Conservation (phyloP, 2,329 filamentous ascomycete genomes). For the Byssochlamys sp. region DNA sequence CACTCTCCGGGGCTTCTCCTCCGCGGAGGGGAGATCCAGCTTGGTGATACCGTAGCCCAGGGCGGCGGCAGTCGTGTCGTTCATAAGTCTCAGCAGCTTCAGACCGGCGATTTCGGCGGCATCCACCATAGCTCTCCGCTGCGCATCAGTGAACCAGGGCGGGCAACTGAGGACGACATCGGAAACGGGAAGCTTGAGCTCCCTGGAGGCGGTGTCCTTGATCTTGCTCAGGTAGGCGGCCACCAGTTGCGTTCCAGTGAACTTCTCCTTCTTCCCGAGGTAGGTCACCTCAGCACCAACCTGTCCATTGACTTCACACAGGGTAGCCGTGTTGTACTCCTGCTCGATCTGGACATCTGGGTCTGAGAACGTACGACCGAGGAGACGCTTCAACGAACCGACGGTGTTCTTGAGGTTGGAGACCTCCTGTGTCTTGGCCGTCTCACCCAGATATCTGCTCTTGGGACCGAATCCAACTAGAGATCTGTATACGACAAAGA, state of each 20-base stretch:
- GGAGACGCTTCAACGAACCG: slow-evolving; percentile 80
- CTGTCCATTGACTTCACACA: slow-evolving; percentile 86
- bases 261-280: slow-evolving; percentile 87
- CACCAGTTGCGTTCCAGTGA: slow-evolving; percentile 84
- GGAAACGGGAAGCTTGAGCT: slow-evolving; percentile 82
- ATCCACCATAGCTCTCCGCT: slow-evolving; percentile 81
- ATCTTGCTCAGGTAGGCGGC: slow-evolving; percentile 95
- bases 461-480: slow-evolving; percentile 93
- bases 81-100: slow-evolving; percentile 87
- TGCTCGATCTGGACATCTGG: slow-evolving; percentile 90
- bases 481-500: slow-evolving; percentile 48
- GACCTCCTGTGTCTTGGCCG: slow-evolving; percentile 96
- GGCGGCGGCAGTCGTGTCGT: slow-evolving; percentile 92
- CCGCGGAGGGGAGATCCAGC: slow-evolving; percentile 74
- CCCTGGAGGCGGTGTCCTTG: slow-evolving; percentile 73
- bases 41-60: slow-evolving; percentile 98
- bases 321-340: slow-evolving; percentile 72
- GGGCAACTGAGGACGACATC: slow-evolving; percentile 92
- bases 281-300: slow-evolving; percentile 91
- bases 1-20: slow-evolving; percentile 86
- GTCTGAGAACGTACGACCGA: slow-evolving; percentile 75
- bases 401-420: slow-evolving; percentile 99
- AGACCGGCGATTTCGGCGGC: slow-evolving; percentile 87
- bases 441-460: slow-evolving; percentile 84
- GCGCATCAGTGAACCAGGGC: slow-evolving; percentile 91